Evolutionary conservation across 2,329 filamentous ascomycete genomes (phyloP), one percentile per base, ranked within the genome.

Genomic region (Trichoderma koningii): DNA sequence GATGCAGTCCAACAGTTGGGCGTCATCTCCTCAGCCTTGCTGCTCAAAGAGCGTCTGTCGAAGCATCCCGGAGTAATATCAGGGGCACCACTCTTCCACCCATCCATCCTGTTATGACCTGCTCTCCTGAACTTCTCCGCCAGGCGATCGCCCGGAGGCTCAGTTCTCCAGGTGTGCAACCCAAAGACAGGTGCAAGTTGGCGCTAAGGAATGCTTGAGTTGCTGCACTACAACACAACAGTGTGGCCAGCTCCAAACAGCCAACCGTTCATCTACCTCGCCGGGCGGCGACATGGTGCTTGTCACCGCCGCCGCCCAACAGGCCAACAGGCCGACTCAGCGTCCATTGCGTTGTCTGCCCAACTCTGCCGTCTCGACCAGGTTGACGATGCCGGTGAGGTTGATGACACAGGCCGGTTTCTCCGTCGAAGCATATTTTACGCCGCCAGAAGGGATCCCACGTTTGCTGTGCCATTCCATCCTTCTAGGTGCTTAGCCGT

Each of bases 391-490:
- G 19, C 21, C 14, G 19, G 53, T 30, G 30, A 23, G 12, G n/a
- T 30, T 12, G 12, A 45, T 52, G 28, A 28, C 9, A 48, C n/a
- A 21, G 12, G 14, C 19, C 26, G 19, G 23, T 44, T 44, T 52
- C 30, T 61, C 55, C 26, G 19, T 34, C 7, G 17, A 52, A 52
- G 51, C 38, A 26, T 21, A 9, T 10, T 19, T 7, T 45, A 60
- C 50, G 45, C 26, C 30, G 19, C 30, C 55, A 23, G 47, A 38
- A 52, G 59, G 59, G 38, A 55, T 55, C n/a, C 48, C 59, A 63
- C 59, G 59, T 45, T 63, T 63, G 23, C 38, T 38, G 50, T 63
- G 45, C 26, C 50, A 63, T 47, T 55, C 26, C 59, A 52, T 34
- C 38, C 48, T 63, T 55, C 59, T 55, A 55, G 48, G 38, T 52